These are phyloP conservation scores for Blastobotrys parvus DNA, from an alignment of 805 yeast genomes.

Conservation along the genomic window DNA sequence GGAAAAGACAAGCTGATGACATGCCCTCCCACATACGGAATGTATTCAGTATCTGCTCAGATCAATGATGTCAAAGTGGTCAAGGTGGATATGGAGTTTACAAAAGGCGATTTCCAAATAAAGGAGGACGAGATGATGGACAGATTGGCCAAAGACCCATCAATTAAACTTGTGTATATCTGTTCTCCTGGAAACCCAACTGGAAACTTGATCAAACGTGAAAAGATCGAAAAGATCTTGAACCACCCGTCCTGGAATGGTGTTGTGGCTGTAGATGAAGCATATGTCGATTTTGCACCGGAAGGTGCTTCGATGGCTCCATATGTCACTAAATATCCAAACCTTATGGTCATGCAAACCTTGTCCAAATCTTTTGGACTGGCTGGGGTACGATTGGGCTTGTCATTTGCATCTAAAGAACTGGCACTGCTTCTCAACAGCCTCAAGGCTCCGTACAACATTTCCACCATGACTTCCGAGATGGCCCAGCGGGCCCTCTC, in stretches of 20 bases:
- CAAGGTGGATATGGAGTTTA: constrained; percentile 61
- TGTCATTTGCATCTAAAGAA: constrained; percentile 56
- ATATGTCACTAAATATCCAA: constrained; percentile 71
- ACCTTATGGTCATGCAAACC: constrained; percentile 84
- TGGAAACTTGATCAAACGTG: constrained; percentile 49
- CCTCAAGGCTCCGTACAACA: constrained; percentile 94
- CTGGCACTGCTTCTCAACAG: constrained; percentile 68
- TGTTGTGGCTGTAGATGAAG: constrained; percentile 83
- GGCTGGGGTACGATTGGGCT: constrained; percentile 88
- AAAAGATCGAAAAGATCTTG: constrained; percentile 42
- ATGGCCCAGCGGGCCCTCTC: constrained; percentile 69
- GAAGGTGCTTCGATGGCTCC: constrained; percentile 64
- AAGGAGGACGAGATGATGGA: constrained; percentile 48
- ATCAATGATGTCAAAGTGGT: constrained; percentile 81
- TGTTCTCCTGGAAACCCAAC: constrained; percentile 99
- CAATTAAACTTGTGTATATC: constrained; percentile 67
- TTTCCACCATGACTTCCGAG: constrained; percentile 70
- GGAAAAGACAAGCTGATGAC: constrained; percentile 71
- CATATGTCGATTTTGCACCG: constrained; percentile 80
- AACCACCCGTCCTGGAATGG: constrained; percentile 54
- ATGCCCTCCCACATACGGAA: constrained; percentile 96
- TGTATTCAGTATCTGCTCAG: constrained; percentile 87
- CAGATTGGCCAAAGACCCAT: constrained; percentile 44
- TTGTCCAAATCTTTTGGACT: constrained; percentile 91
- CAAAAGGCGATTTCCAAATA: constrained; percentile 44